phyloP scores from a whole-genome alignment of 129 eudicot genomes.

The Flaveria linearis region DNA sequence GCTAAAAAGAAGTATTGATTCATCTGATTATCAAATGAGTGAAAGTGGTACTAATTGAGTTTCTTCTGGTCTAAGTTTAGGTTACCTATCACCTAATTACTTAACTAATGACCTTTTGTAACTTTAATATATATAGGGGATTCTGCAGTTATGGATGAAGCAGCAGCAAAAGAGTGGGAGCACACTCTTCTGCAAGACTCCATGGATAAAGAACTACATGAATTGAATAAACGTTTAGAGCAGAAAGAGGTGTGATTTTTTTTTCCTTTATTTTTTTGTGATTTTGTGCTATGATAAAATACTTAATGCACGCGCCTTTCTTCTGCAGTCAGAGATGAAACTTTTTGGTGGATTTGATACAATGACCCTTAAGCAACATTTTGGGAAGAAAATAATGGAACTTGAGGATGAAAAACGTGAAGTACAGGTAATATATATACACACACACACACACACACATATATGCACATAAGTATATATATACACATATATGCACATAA shows the following conservation, averaged over 20 bases:
- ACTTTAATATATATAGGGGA: conserved; percentile 56
- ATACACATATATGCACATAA: too few species aligned
- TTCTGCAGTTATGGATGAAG: conserved; percentile 86
- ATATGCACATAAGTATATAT: too few species aligned
- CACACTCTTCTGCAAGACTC: conserved; percentile 88
- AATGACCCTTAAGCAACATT: conserved; percentile 91
- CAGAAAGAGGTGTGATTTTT: conserved; percentile 70
- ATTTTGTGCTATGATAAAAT: not conserved
- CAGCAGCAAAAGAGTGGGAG: conserved; percentile 95
- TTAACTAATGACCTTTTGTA: not conserved
- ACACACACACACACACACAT: too few species aligned
- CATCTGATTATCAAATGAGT: conserved; percentile 88
- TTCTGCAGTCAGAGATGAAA: conserved; percentile 93
- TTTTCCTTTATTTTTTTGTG: not conserved
- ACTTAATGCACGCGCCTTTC: conserved; percentile 2
- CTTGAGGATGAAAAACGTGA: conserved; percentile 96
- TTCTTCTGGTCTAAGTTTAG: conserved; percentile 17
- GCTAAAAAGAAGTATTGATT: conserved; percentile 68
- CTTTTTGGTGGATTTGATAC: conserved; percentile 86
- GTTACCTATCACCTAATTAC: conserved; percentile 8
- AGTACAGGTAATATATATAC: conserved; percentile 86
- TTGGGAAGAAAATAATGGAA: conserved; percentile 91
- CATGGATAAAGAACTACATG: conserved; percentile 88
- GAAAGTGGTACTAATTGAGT: conserved; percentile 64
- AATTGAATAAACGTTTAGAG: conserved; percentile 81